phyloP scores from a whole-genome alignment of 257 asterid species.

The Anisodus tanguticus region DNA sequence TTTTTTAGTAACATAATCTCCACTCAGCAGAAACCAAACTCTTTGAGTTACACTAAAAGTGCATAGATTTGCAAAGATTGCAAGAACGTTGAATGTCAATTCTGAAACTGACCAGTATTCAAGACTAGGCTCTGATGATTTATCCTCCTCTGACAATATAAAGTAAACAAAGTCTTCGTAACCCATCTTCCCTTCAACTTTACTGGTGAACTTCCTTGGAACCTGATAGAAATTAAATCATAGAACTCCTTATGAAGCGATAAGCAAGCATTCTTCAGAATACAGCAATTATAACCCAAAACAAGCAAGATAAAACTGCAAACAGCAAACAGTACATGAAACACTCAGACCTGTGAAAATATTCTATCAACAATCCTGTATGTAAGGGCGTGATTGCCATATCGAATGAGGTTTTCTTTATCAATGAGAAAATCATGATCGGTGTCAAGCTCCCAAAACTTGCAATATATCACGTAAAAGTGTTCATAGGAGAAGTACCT shows the following conservation, averaged over 20 bases:
- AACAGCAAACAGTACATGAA: constrained; percentile 34
- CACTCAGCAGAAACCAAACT: constrained; percentile 7
- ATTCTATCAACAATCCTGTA: constrained; percentile 98
- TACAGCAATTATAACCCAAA: constrained; percentile 27
- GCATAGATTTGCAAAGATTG: not conserved
- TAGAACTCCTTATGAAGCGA: constrained; percentile 31
- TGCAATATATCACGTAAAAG: constrained; percentile 99
- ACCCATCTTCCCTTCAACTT: constrained; percentile 99
- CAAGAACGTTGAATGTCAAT: not conserved
- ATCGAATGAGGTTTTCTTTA: constrained; percentile 96
- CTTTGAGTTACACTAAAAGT: constrained; percentile 12
- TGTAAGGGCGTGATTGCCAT: constrained; percentile 98
- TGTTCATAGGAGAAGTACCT: constrained; percentile 99
- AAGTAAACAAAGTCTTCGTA: constrained; percentile 97
- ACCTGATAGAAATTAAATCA: constrained; percentile 59
- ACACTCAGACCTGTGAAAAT: constrained; percentile 90
- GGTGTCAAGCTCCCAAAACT: constrained; percentile 99
- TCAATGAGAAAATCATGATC: constrained; percentile 98
- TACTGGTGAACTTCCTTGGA: constrained; percentile 95
- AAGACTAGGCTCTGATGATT: constrained; percentile 95
- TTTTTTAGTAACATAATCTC: constrained; percentile 8
- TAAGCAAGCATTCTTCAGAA: constrained; percentile 14
- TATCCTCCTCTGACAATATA: constrained; percentile 98
- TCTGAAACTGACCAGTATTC: constrained; percentile 78
- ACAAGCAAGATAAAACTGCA: constrained; percentile 34